Evolutionary conservation across 2,329 filamentous ascomycete species (phyloP), one percentile per base, ranked within the genome.

Genomic region (Talaromyces sp.): DNA sequence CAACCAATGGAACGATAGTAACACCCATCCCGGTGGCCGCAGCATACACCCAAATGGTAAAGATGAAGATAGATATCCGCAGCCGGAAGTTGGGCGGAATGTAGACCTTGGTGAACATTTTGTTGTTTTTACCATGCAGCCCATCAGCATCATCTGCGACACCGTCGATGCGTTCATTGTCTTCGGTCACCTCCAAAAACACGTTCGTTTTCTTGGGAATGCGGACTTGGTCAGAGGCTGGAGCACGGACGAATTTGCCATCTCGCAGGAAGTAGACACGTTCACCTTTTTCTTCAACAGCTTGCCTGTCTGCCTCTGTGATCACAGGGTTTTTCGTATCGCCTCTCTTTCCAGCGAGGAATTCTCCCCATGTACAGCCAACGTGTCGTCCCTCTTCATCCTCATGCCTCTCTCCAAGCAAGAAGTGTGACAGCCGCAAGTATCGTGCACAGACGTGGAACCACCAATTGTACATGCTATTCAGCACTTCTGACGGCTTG

Each of bases 381-480:
- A 82, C 77, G 53, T 89, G 78, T 26, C 80, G 81, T 8, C 91
- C 90, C 75, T 97, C 91, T 73, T 99, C 93, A 63, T 96, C 91
- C 24, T 85, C 79, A 29, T 83, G 82, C 61, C 91, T 85, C 67
- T 96, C 89, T 14, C 90, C 91, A 70, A 99, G 98, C 49, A 99
- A 84, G 73, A 99, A 99, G 78, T 93, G 90, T 1, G 91, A 96
- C 38, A 99, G 80, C 24, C 93, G 86, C 57, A 99, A 80, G 46
- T 82, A 79, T 56, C 90, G 84, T 13, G 93, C 95, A 71, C 93
- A 96, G 67, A 85, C 86, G 66, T 89, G 88, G 78, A 99, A 96
- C 91, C 95, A 99, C 93, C 93, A 98, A 8, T 87, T 88, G 72
- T 96, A 99, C 81, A 97, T 88, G 58, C 83, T 80, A 67, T 96